phyloP scores from a whole-genome alignment of 192 early-diverging fungal genomes.

The Pilaira anomala region DNA sequence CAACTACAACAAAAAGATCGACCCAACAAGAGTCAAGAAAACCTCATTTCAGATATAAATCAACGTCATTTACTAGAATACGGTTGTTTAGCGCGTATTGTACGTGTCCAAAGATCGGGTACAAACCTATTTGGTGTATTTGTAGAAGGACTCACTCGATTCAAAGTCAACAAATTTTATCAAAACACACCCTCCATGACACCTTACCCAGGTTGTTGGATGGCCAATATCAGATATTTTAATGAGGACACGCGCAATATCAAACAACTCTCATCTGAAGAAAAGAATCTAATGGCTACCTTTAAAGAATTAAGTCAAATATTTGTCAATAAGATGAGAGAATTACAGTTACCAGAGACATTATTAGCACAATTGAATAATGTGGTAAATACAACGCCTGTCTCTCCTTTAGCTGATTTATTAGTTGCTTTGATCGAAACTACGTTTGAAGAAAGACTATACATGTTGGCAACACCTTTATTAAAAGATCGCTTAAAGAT shows the following conservation, averaged over 20 bases:
- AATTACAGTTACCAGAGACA: slow-evolving; percentile 64
- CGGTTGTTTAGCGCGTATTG: slow-evolving; percentile 52
- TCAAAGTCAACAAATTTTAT: slow-evolving; percentile 49
- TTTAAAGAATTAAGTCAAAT: slow-evolving; percentile 50
- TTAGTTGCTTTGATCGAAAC: slow-evolving; percentile 71
- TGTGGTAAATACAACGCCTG: slow-evolving; percentile 54
- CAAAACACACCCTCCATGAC: slow-evolving; percentile 44
- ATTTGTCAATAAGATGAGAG: slow-evolving; percentile 51
- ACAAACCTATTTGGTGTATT: slow-evolving; percentile 60
- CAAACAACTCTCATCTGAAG: slow-evolving; percentile 20
- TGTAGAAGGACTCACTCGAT: slow-evolving; percentile 62
- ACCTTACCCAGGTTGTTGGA: slow-evolving; percentile 3
- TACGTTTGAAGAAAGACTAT: slow-evolving; percentile 64
- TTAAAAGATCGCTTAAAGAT: slow-evolving; percentile 54
- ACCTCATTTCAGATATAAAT: neutral
- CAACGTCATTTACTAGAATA: slow-evolving; percentile 32
- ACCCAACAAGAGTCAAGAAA: neutral
- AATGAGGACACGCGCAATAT: slow-evolving; percentile 20
- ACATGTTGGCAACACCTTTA: slow-evolving; percentile 56
- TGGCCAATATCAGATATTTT: slow-evolving; percentile 49
- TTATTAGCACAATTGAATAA: slow-evolving; percentile 61
- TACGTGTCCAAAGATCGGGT: slow-evolving; percentile 54
- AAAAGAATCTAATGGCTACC: slow-evolving; percentile 47
- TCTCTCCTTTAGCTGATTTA: slow-evolving; percentile 63
- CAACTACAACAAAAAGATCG: neutral